Evolutionary conservation across 2,329 filamentous ascomycete species (phyloP), one percentile per base, ranked within the genome.

Genomic region (Cercospora brassicicola): DNA sequence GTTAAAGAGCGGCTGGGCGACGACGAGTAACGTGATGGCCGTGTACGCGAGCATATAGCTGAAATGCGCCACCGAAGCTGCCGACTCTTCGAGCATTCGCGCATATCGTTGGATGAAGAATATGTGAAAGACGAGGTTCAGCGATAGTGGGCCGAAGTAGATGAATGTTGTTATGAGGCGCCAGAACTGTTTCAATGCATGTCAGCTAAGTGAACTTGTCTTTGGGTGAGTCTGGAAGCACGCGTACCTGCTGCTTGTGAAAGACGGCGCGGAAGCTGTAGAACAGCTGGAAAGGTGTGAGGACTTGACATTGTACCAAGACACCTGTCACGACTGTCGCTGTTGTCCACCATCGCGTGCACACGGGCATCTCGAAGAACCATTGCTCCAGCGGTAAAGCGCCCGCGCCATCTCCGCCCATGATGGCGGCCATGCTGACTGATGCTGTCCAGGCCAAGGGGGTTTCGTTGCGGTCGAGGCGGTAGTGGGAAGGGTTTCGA

Each of bases 361-460:
- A 96, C 28, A 95, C 89, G 3, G 95, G 95, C 91, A 97, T 97
- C 80, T 99, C 95, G 86, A 93, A 97, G 81, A 97, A 98, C 95
- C 95, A 99, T 74, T 94, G 91, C 81, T 98, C 95, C 7, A 99
- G 86, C 51, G 94, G 95, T 76, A 97, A 85, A 70, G 87, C 85
- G 65, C 84, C 82, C 67, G 83, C 75, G 68, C 78, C 80, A 66
- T 81, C 81, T 69, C 78, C 81, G 57, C 81, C 79, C 61, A 82
- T 72, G 72, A 81, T 79, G 45, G 82, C 82, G 57, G 83, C 83
- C 82, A 84, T 84, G 69, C 42, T 66, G 69, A 30, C 45, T 23
- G 42, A 62, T 51, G 20, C n/a, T n/a, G 11, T 31, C 23, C 30
- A 20, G 31, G 48, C 26, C 9, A 33, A 26, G 31, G 33, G n/a